Conservation (phyloP, 108 stramenopile species). For the Hondaea fermentalgiana region DNA sequence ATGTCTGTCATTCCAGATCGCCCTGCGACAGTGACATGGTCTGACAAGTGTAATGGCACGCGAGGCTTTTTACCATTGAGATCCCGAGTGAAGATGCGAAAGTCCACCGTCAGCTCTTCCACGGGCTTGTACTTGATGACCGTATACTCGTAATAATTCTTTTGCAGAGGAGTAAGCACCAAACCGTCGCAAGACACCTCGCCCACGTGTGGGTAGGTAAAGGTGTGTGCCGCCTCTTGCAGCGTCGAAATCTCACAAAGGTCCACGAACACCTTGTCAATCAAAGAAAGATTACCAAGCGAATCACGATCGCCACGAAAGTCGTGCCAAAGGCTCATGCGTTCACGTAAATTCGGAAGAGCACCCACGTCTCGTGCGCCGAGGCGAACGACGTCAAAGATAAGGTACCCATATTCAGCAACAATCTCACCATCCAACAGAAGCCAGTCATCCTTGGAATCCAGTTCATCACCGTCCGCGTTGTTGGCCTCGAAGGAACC, state of each 20-base stretch:
- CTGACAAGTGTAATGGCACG: background rate
- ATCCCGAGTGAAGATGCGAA: background rate
- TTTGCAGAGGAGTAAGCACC: background rate
- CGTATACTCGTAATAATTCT: background rate
- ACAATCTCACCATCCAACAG: slow-evolving; percentile 17
- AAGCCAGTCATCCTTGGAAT: background rate
- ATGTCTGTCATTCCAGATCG: background rate
- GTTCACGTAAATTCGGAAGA: background rate
- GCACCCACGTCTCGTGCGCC: slow-evolving; percentile 16
- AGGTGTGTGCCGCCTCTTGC: background rate
- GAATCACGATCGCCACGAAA: background rate
- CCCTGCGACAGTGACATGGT: background rate
- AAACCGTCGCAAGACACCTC: background rate
- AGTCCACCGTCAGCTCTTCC: background rate
- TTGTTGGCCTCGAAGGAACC: background rate
- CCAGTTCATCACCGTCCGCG: no score
- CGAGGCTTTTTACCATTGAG: background rate
- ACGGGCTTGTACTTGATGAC: slow-evolving; percentile 19
- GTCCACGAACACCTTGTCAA: background rate
- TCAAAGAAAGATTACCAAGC: background rate
- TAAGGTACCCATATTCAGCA: background rate
- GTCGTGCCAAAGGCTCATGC: background rate
- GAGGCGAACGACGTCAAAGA: slow-evolving; percentile 14
- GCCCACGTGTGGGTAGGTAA: background rate
- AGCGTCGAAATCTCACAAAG: background rate